phyloP scores from a whole-genome alignment of 2,329 filamentous ascomycete species.

The Aspergillus caelatus region DNA sequence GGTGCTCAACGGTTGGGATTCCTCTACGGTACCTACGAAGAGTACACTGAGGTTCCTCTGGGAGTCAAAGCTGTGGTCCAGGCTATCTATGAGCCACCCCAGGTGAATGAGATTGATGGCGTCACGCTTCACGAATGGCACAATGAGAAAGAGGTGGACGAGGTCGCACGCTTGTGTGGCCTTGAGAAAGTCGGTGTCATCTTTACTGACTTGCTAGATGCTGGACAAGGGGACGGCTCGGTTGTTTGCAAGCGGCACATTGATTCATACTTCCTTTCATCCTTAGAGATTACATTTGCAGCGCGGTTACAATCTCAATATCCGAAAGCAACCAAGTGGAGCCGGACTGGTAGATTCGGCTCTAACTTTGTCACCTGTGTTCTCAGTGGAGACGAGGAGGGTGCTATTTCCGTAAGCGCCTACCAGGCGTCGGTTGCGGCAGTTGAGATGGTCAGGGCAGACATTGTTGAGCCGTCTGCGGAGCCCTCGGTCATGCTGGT shows the following conservation, averaged over 20 bases:
- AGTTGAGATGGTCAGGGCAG: slow-evolving; percentile 93
- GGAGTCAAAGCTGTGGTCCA: slow-evolving; percentile 95
- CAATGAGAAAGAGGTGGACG: slow-evolving; percentile 78
- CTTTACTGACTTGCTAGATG: slow-evolving; percentile 87
- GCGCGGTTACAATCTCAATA: slow-evolving; percentile 84
- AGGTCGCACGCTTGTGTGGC: slow-evolving; percentile 79
- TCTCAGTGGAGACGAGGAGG: slow-evolving; percentile 86
- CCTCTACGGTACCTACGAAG: slow-evolving; percentile 85
- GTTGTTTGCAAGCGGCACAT: slow-evolving; percentile 95
- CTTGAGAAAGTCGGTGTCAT: slow-evolving; percentile 89
- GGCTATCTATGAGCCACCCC: slow-evolving; percentile 94
- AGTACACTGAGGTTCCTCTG: slow-evolving; percentile 89
- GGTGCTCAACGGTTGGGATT: slow-evolving; percentile 85
- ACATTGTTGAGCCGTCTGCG: slow-evolving; percentile 92
- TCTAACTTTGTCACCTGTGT: slow-evolving; percentile 98
- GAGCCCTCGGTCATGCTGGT: slow-evolving; percentile 95
- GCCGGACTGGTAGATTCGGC: slow-evolving; percentile 88
- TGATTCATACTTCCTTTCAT: slow-evolving; percentile 92
- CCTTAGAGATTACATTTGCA: slow-evolving; percentile 87
- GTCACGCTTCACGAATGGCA: slow-evolving; percentile 83
- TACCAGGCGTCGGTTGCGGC: slow-evolving; percentile 96
- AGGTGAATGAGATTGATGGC: slow-evolving; percentile 85
- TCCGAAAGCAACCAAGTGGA: slow-evolving; percentile 93
- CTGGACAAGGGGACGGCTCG: slow-evolving; percentile 77
- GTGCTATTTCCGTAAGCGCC: slow-evolving; percentile 83